These are phyloP conservation scores for Acacia melanoxylon DNA, from an alignment of 306 rosid genomes.

Conservation along the genomic window DNA sequence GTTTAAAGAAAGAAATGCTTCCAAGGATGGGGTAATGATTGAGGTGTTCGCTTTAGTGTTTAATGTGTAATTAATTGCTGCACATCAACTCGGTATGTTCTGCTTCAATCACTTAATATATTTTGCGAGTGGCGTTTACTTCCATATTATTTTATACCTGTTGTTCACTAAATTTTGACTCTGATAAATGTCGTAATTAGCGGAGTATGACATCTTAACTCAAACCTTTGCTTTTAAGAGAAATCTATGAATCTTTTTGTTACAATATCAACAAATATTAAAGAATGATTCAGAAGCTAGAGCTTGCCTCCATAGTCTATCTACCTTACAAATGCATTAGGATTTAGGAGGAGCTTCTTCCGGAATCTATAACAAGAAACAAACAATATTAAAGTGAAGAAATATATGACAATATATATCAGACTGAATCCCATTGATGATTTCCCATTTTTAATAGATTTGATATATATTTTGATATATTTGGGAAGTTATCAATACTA, in stretches of 20 bases:
- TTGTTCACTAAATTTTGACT: too few species aligned
- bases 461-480: too few species aligned
- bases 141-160: too few species aligned
- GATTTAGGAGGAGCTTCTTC: too few species aligned
- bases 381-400: too few species aligned
- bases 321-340: conserved; percentile 44
- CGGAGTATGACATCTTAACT: too few species aligned
- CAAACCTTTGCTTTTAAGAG: background rate
- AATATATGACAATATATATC: too few species aligned
- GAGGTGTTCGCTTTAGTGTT: background rate
- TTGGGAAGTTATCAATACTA: too few species aligned
- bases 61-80: background rate
- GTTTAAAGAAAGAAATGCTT: background rate
- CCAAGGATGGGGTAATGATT: background rate
- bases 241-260: background rate
- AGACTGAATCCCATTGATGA: too few species aligned
- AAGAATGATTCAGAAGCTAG: background rate
- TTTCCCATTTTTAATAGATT: too few species aligned
- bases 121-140: background rate
- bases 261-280: background rate
- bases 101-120: background rate
- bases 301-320: background rate
- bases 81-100: background rate
- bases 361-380: too few species aligned
- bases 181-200: too few species aligned